Base-by-base conservation (phyloP, 1,284 basidiomycete genomes). In the Somion occarium region DNA sequence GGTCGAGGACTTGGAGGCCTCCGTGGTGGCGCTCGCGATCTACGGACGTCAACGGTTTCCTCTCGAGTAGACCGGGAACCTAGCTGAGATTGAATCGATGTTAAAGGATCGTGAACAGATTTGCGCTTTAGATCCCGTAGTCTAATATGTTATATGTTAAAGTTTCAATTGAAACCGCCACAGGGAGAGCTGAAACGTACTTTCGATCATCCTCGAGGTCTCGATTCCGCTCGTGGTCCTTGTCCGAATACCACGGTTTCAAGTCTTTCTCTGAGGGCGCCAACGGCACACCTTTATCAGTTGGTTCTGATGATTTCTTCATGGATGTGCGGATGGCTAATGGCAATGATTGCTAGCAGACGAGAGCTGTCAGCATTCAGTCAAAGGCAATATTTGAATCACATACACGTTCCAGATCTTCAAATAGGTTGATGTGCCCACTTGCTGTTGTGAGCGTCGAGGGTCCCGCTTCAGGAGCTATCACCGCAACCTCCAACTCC, bases 391-490 rank as follows among this genome's bases (percentile, higher is more conserved):
- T 46, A 34, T 34, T 7, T 15, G 44, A 15, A 45, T 12, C 9
- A 61, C 73, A 9, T 51, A 81, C 85, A 59, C 76, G 74, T 60
- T 90, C 88, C 9, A 90, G 56, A 59, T 89, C 86, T 56, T 86
- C 82, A 57, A 91, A 91, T 48, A 91, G 68, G 60, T 91, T 91
- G 67, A 91, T 88, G 59, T 91, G 88, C 0, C 80, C 82, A 3
- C 59, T 54, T 1, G 60, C 44, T 26, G 74, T 38, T 24, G 49
- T 71, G n/a, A 79, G 59, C 7, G 69, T 65, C 2, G 73, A 72
- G 23, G 64, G 68, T n/a, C 64, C 62, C 2, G 44, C 47, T 15
- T 56, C 26, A 25, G 45, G 18, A 26, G 51, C 49, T 24, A 51
- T 38, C 12, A 47, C 62, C 25, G 67, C 61, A n/a, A 67, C 70